Conservation (phyloP, 768 basidiomycete genomes). For the Coprinopsis cinerea region DNA sequence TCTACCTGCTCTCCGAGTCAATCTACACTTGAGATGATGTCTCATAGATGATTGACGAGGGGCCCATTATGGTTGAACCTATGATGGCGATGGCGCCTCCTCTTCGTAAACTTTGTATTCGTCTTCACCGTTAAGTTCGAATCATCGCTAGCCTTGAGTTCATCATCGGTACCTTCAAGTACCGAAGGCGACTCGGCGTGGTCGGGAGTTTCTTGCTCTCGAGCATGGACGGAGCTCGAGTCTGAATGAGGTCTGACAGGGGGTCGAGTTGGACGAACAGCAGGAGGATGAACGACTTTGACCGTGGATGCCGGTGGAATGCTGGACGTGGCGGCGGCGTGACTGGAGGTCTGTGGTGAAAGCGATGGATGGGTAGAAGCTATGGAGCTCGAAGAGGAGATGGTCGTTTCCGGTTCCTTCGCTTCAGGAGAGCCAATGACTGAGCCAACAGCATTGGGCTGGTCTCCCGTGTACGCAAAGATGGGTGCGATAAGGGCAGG, state of each 20-base stretch:
- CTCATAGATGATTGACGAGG: too few relatives aligned
- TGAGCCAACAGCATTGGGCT: slow-evolving; percentile 31
- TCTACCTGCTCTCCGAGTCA: too few relatives aligned
- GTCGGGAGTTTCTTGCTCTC: too few relatives aligned
- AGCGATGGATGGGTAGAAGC: neutral
- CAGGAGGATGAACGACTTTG: neutral
- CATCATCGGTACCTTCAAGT: too few relatives aligned
- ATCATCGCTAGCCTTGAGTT: too few relatives aligned
- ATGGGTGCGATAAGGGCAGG: slow-evolving; percentile 39
- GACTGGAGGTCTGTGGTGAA: neutral
- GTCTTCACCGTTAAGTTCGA: too few relatives aligned
- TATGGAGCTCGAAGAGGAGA: neutral
- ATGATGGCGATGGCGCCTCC: too few relatives aligned
- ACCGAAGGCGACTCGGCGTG: too few relatives aligned
- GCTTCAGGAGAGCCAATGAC: neutral
- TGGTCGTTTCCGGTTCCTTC: neutral
- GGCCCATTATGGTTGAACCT: too few relatives aligned
- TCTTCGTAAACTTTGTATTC: too few relatives aligned
- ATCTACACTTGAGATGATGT: too few relatives aligned
- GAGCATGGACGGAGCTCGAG: too few relatives aligned
- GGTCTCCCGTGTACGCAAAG: slow-evolving; percentile 39
- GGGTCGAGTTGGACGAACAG: neutral
- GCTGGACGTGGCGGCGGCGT: slow-evolving; percentile 5
- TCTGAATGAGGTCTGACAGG: neutral
- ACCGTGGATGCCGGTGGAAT: neutral